Conservation (phyloP, 345 rosid species). For the Hibiscus trionum region DNA sequence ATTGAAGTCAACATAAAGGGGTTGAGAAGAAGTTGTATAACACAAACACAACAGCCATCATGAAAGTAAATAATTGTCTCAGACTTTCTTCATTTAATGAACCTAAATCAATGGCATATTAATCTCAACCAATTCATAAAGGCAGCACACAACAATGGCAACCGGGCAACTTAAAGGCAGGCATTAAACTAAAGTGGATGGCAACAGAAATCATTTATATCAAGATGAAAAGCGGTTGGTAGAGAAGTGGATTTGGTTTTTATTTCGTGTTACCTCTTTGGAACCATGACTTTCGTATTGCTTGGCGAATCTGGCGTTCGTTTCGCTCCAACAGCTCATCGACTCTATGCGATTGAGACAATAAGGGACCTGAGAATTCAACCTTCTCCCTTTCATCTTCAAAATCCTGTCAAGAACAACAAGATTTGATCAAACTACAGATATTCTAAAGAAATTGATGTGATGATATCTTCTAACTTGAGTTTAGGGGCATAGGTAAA, state of each 20-base stretch:
- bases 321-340: slow-evolving; percentile 71
- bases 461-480: background rate
- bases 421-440: background rate
- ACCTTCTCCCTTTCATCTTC: slow-evolving; percentile 57
- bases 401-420: slow-evolving; percentile 44
- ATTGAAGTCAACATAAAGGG: background rate
- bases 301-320: slow-evolving; percentile 77
- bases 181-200: background rate
- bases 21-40: background rate
- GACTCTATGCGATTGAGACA: slow-evolving; percentile 62
- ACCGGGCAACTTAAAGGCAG: background rate
- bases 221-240: background rate
- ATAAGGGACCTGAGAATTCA: slow-evolving; percentile 82
- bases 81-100: slow-evolving; percentile 1
- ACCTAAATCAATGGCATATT: background rate
- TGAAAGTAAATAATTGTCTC: background rate
- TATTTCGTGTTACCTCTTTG: slow-evolving; percentile 50
- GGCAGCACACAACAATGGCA: background rate
- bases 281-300: slow-evolving; percentile 89
- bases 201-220: slow-evolving; percentile 4
- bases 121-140: background rate
- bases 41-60: slow-evolving; percentile 4
- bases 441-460: background rate
- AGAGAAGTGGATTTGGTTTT: background rate
- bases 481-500: background rate